phyloP scores from a whole-genome alignment of 2,329 filamentous ascomycete genomes.

The Huntiella abstrusa region DNA sequence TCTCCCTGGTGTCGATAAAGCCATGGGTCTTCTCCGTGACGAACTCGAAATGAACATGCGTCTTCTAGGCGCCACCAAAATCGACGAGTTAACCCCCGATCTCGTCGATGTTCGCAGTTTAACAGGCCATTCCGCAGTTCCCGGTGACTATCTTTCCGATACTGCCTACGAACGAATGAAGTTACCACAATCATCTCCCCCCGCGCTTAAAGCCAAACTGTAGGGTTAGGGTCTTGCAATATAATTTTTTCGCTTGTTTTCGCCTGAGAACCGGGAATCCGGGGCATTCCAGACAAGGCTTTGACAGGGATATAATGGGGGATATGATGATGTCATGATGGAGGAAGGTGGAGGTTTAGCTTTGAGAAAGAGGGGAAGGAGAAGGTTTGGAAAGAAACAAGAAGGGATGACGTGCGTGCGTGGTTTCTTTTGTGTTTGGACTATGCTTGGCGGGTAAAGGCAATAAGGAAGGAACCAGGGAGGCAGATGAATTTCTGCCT shows the following conservation, averaged over 20 bases:
- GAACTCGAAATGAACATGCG: slow-evolving; percentile 99
- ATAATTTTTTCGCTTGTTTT: background rate
- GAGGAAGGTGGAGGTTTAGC: no score
- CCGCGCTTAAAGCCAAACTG: slow-evolving; percentile 31
- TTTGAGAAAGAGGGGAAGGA: no score
- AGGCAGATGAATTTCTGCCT: no score
- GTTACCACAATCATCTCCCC: slow-evolving; percentile 25
- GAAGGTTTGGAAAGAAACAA: no score
- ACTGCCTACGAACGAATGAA: slow-evolving; percentile 35
- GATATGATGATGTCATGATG: no score
- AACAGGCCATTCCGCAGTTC: slow-evolving; percentile 29
- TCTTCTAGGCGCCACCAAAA: slow-evolving; percentile 57
- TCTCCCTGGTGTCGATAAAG: slow-evolving; percentile 66
- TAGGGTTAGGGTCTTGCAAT: background rate
- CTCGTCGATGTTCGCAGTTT: slow-evolving; percentile 64
- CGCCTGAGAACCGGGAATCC: no score
- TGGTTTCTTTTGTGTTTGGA: no score
- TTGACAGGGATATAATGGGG: no score
- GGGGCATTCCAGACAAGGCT: no score
- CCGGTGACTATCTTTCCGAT: slow-evolving; percentile 27
- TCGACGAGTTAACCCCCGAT: slow-evolving; percentile 63
- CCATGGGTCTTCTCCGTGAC: slow-evolving; percentile 82
- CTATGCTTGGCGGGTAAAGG: no score
- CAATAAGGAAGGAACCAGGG: no score
- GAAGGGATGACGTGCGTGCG: no score